A percentile compares a stretch with the other conserved stretches of the same genome.
phyloP scores from a whole-genome alignment of 495 filamentous ascomycete genomes.

The Aspergillus sclerotiicarbonarius region DNA sequence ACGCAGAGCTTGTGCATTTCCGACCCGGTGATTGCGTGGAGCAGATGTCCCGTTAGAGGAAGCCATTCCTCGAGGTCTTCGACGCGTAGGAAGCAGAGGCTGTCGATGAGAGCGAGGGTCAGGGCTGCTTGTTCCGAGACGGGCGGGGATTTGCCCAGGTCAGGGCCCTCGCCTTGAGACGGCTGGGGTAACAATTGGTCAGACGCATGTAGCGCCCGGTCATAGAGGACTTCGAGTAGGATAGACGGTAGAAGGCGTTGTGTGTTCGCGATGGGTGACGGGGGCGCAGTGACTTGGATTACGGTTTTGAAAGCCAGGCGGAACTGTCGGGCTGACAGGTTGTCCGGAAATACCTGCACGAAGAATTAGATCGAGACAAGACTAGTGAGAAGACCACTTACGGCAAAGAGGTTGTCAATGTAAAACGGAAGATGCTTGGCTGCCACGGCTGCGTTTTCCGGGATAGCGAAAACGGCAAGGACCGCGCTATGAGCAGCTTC shows the following conservation, averaged over 20 bases:
- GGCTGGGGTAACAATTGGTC: slow-evolving; percentile 45
- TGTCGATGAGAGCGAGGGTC: slow-evolving; percentile 76
- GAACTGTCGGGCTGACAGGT: slow-evolving; percentile 86
- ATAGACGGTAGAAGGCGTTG: slow-evolving; percentile 76
- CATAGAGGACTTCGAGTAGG: slow-evolving; percentile 76
- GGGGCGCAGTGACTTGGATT: slow-evolving; percentile 80
- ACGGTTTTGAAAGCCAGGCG: slow-evolving; percentile 89
- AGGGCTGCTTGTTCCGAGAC: slow-evolving; percentile 82
- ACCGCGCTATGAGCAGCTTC: slow-evolving; percentile 89
- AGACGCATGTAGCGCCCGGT: slow-evolving; percentile 59
- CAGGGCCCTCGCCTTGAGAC: slow-evolving; percentile 26
- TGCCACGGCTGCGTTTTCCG: slow-evolving; percentile 69
- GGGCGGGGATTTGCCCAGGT: slow-evolving; percentile 30
- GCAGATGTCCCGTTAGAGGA: slow-evolving; percentile 64
- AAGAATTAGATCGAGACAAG: slow-evolving; percentile 12
- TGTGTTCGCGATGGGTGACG: slow-evolving; percentile 64
- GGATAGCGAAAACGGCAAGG: slow-evolving; percentile 77
- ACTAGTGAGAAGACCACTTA: slow-evolving; percentile 23
- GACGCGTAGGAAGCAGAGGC: slow-evolving; percentile 70
- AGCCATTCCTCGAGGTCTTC: slow-evolving; percentile 74
- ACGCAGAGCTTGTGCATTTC: slow-evolving; percentile 63
- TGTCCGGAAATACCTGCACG: slow-evolving; percentile 66
- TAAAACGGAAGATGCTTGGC: slow-evolving; percentile 80
- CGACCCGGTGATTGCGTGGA: slow-evolving; percentile 60
- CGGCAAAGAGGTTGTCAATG: slow-evolving; percentile 77